Evolutionary conservation across 1,284 basidiomycete genomes (phyloP).

Genomic region (Macrocystidia cucumis): DNA sequence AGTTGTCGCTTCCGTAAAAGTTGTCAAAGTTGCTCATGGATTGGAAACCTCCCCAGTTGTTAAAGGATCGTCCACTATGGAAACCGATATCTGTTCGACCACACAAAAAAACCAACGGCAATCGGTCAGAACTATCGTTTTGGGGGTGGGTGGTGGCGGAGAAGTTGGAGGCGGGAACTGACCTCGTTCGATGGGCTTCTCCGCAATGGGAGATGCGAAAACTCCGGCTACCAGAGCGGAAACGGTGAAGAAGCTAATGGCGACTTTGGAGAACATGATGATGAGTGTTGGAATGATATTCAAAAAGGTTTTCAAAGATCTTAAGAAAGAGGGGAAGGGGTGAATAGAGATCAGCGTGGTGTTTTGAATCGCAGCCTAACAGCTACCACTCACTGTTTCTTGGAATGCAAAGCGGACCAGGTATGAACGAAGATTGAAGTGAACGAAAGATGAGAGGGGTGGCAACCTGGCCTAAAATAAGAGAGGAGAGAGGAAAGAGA

Average conservation of each 20-base stretch:
- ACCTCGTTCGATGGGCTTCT: conserved; percentile 9
- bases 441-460: conserved; percentile 14
- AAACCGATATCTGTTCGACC: conserved; percentile 12
- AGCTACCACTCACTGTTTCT: conserved; percentile 17
- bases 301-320: conserved; percentile 15
- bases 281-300: too few relatives aligned
- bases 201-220: conserved; percentile 15
- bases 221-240: conserved; percentile 18
- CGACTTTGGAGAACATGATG: conserved; percentile 22
- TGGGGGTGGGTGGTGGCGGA: background rate
- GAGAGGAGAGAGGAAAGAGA: conserved; percentile 12
- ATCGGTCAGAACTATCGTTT: too few relatives aligned
- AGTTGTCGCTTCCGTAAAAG: conserved; percentile 32
- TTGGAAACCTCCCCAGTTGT: conserved; percentile 26
- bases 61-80: conserved; percentile 20
- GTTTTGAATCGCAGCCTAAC: conserved; percentile 3
- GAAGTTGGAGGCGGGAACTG: conserved; percentile 6
- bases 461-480: conserved; percentile 18
- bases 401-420: conserved; percentile 19
- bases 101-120: background rate
- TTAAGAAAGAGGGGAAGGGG: conserved; percentile 5
- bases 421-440: conserved; percentile 6
- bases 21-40: conserved; percentile 29
- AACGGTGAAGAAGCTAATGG: conserved; percentile 12
- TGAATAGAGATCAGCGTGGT: conserved; percentile 2